Percentiles rank a stretch among this genome's conserved stretches.
These are phyloP conservation scores for Globisporangium ultimum DNA, from an alignment of 352 stramenopile species.

Conservation along the genomic window DNA sequence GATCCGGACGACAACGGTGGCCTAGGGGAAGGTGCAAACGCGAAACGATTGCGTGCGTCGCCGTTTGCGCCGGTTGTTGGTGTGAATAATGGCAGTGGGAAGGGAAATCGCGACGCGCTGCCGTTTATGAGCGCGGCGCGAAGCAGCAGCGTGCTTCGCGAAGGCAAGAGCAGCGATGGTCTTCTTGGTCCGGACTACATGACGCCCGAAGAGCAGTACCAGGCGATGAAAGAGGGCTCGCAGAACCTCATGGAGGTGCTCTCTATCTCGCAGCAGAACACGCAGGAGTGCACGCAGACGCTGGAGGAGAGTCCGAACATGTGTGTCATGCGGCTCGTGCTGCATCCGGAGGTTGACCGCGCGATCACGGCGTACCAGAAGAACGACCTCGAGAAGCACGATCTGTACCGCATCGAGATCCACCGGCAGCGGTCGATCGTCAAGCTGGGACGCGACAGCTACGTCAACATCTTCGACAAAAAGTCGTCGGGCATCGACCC, in stretches of 20 bases:
- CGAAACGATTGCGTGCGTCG: slow-evolving; percentile 6
- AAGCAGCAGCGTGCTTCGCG: neutral
- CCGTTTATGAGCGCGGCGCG: slow-evolving; percentile 10
- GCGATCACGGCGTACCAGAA: slow-evolving; percentile 56
- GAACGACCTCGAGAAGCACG: slow-evolving; percentile 41
- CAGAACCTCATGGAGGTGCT: slow-evolving; percentile 65
- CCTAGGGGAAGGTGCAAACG: neutral
- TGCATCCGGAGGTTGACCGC: slow-evolving; percentile 66
- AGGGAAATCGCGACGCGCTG: slow-evolving; percentile 1
- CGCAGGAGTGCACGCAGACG: slow-evolving; percentile 70
- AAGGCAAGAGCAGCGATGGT: neutral
- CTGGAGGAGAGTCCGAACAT: slow-evolving; percentile 54
- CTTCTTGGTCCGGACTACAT: slow-evolving; percentile 8
- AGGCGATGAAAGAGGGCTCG: slow-evolving; percentile 45
- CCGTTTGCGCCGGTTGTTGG: slow-evolving; percentile 5
- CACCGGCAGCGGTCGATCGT: slow-evolving; percentile 40
- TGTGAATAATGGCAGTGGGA: neutral
- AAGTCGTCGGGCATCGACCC: slow-evolving; percentile 53
- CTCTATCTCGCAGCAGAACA: slow-evolving; percentile 75
- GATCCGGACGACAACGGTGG: neutral
- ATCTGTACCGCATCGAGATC: slow-evolving; percentile 60
- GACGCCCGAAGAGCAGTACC: slow-evolving; percentile 27
- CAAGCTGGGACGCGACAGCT: slow-evolving; percentile 57
- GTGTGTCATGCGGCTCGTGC: slow-evolving; percentile 55
- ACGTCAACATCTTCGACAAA: slow-evolving; percentile 48